Conservation (phyloP, 306 rosid species). For the Biancaea sappan region DNA sequence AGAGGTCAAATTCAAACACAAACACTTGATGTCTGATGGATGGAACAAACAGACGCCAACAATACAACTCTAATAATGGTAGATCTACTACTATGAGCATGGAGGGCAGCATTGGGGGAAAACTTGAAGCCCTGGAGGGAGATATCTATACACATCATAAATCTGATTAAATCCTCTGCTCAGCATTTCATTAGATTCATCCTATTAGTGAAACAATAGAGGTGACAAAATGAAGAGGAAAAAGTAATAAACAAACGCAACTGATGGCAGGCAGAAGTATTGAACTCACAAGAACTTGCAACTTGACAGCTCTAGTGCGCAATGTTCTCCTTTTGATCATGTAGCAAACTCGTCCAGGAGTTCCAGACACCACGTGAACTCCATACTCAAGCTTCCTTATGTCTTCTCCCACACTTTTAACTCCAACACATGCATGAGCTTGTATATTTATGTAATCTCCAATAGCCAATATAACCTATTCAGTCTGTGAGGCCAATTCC, state of each 20-base stretch:
- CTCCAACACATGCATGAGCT: constrained; percentile 93
- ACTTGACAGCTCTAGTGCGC: constrained; percentile 87
- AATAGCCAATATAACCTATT: constrained; percentile 86
- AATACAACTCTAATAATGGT: neutral
- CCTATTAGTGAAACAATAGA: constrained; percentile 46
- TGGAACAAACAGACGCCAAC: neutral
- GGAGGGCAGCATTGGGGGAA: constrained; percentile 14
- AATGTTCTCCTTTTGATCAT: constrained; percentile 97
- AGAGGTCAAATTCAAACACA: neutral
- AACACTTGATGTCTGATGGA: neutral
- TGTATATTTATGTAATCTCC: constrained; percentile 90
- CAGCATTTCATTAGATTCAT: constrained; percentile 98
- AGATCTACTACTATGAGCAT: neutral
- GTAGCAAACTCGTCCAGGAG: constrained; percentile 98
- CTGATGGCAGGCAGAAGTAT: neutral
- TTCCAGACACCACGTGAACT: constrained; percentile 98
- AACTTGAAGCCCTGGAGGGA: constrained; percentile 99
- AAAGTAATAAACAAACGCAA: neutral
- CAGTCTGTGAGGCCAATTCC: constrained; percentile 94
- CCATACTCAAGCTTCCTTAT: constrained; percentile 93
- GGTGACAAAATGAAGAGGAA: neutral
- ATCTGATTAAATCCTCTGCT: constrained; percentile 99
- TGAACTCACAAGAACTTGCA: constrained; percentile 74
- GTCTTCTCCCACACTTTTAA: constrained; percentile 95
- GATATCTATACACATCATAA: constrained; percentile 95